Conservation (phyloP, 2,329 filamentous ascomycete species). For the Cytospora piceicola region DNA sequence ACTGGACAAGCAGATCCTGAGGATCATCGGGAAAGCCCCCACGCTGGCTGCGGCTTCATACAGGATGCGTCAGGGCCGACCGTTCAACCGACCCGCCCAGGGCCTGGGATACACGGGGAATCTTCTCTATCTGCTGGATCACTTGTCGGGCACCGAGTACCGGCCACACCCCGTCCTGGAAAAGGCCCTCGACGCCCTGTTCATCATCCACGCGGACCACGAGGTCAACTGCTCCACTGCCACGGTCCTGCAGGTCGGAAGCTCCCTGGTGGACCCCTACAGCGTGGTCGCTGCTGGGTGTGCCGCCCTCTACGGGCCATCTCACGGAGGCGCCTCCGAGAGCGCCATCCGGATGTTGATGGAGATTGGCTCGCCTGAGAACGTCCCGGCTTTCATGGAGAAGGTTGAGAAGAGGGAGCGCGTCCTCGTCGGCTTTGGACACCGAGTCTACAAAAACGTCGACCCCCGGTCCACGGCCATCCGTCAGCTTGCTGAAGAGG, state of each 20-base stretch:
- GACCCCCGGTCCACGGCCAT: conserved; percentile 58
- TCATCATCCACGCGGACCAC: conserved; percentile 62
- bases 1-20: conserved; percentile 57
- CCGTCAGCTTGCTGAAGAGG: conserved; percentile 52
- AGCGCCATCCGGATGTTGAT: conserved; percentile 59
- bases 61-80: conserved; percentile 55
- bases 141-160: conserved; percentile 52
- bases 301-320: conserved; percentile 59
- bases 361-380: conserved; percentile 54
- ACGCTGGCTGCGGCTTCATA: conserved; percentile 56
- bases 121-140: conserved; percentile 57
- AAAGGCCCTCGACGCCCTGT: conserved; percentile 56
- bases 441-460: conserved; percentile 58
- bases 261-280: conserved; percentile 59
- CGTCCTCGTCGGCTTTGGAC: conserved; percentile 59
- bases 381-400: conserved; percentile 54
- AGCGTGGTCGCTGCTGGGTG: conserved; percentile 56
- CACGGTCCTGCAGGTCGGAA: conserved; percentile 59
- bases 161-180: conserved; percentile 54
- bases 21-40: conserved; percentile 56
- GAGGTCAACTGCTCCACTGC: conserved; percentile 63
- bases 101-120: conserved; percentile 59
- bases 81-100: conserved; percentile 53
- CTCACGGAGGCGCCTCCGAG: conserved; percentile 64
- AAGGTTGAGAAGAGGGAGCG: conserved; percentile 55